Base-by-base conservation (phyloP, 768 basidiomycete genomes). In the Obba rivulosa region DNA sequence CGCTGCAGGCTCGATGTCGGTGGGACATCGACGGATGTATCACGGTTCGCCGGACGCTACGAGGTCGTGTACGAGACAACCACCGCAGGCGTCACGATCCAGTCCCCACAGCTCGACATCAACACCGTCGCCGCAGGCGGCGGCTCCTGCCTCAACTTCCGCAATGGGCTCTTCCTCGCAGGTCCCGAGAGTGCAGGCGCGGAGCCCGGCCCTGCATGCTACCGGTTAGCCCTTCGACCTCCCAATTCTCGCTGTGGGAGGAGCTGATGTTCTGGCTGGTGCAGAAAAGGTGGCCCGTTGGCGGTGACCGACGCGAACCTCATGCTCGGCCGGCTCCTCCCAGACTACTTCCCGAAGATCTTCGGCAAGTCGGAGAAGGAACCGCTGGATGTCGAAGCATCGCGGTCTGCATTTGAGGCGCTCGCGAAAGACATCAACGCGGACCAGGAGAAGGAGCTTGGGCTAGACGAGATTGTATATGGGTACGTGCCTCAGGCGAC, bases 51-150 rank as follows among this genome's bases (percentile, higher is more conserved):
- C 16, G 95, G 93, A 0, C 75, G 86, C 25, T 93, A 92, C 60
- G 93, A 97, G 63, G 77, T 91, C 16, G 91, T 95, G 2, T 95
- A 92, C 59, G 94, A 97, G 64, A 93, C 94, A 0, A 95, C 93
- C 0, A 97, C 94, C 0, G 94, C 94, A 0, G 92, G 93, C 1
- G 85, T 96, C 17, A 87, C 87, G 0, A 90, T 97, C 44, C 91
- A 94, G 61, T 87, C 85, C 1, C 91, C 93, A 0, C 92, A 95
- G 57, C 77, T 97, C 16, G 93, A 96, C 59, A 94, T 97, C 66
- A 95, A 95, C 63, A 92, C 91, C 4, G 92, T 96, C 41, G 94
- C 94, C 7, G 94, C 95, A 0, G 94, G 95, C 2, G 94, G 94
- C 38, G 95, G 94, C 0, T 91, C 88, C 1, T 86, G 93, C 57